Conservation (phyloP, 2,329 filamentous ascomycete genomes). For the Neofusicoccum cordaticola region DNA sequence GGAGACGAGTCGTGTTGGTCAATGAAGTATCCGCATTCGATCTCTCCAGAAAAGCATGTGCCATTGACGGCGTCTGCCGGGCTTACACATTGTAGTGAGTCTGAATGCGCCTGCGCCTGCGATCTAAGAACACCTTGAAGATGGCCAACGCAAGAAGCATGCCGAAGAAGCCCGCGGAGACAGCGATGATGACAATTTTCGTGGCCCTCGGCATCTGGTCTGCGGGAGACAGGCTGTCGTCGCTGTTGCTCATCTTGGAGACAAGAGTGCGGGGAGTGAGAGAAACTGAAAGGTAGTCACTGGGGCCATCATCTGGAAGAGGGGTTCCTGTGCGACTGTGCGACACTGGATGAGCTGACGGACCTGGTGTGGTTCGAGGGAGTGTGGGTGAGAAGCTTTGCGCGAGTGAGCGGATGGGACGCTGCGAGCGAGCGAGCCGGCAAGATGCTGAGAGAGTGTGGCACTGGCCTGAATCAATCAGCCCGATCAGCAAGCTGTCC, state of each 20-base stretch:
- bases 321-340: background rate
- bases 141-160: background rate
- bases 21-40: no score
- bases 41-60: no score
- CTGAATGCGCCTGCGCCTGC: background rate
- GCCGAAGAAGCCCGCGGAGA: background rate
- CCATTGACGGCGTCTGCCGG: no score
- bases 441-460: background rate
- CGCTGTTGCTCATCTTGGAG: background rate
- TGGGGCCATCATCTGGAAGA: background rate
- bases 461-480: no score
- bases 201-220: background rate
- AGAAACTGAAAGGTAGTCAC: background rate
- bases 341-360: background rate
- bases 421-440: background rate
- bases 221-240: background rate
- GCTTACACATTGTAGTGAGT: background rate
- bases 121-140: background rate
- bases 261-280: no score
- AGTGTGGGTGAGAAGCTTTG: background rate
- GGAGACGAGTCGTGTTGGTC: no score
- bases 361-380: background rate
- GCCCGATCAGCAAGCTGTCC: no score
- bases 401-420: background rate
- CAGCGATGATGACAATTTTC: background rate